Evolutionary conservation across 441 rosid species (phyloP).

Genomic region (Daphne laureola): DNA sequence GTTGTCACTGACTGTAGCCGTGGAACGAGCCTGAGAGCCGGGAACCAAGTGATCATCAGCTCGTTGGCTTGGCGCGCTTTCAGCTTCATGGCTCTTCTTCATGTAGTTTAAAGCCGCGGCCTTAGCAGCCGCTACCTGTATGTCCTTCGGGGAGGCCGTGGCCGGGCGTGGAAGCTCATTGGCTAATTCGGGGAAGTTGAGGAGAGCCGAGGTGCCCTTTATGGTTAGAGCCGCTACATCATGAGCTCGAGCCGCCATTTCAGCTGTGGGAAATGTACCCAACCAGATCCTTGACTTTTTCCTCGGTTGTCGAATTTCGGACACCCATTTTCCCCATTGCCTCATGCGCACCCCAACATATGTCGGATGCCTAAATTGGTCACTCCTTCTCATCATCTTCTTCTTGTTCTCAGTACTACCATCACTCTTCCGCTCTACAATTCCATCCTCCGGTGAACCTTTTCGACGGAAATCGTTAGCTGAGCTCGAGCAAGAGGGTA

Average conservation of each 20-base stretch:
- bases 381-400: conserved; percentile 12
- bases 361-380: conserved; percentile 28
- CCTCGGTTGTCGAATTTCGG: conserved; percentile 58
- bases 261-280: conserved; percentile 53
- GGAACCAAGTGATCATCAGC: conserved; percentile 15
- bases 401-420: conserved; percentile 3
- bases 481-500: conserved; percentile 10
- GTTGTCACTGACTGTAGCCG: conserved; percentile 18
- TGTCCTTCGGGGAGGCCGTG: conserved; percentile 45
- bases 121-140: conserved; percentile 49
- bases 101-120: conserved; percentile 36
- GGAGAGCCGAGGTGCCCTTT: conserved; percentile 47
- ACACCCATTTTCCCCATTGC: conserved; percentile 76
- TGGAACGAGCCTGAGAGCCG: conserved; percentile 28
- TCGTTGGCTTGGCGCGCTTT: conserved; percentile 12
- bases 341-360: conserved; percentile 61
- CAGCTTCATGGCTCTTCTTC: conserved; percentile 8
- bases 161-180: conserved; percentile 47
- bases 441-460: background rate
- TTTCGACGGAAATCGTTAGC: background rate
- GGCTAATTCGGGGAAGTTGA: conserved; percentile 53
- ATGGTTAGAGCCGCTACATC: conserved; percentile 62
- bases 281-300: conserved; percentile 69
- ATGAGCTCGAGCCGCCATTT: conserved; percentile 75
- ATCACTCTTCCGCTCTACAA: conserved; percentile 1